phyloP scores from a whole-genome alignment of 106 monocot genomes.

The Alisma plantagoaquatica region DNA sequence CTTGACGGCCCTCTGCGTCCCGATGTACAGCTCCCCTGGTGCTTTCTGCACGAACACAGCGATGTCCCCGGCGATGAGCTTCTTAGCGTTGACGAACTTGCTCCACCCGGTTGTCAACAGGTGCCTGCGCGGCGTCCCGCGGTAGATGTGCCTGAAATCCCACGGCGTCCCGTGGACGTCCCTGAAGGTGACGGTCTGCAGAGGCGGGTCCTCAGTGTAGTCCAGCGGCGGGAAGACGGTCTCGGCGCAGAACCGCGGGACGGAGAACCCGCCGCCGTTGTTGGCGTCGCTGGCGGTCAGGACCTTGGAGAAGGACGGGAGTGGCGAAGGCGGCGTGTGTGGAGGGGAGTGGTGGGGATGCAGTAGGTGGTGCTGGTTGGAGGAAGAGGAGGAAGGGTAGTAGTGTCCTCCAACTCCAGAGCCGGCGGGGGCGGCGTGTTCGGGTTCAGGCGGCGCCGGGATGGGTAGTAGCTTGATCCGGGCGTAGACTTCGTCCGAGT shows the following conservation, averaged over 20 bases:
- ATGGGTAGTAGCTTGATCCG: neutral
- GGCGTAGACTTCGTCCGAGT: neutral
- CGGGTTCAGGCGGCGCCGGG: neutral
- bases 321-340: neutral
- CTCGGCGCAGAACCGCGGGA: conserved; percentile 14
- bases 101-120: conserved; percentile 15
- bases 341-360: no score
- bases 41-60: conserved; percentile 9
- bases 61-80: conserved; percentile 10
- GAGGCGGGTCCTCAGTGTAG: neutral
- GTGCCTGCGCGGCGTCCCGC: conserved; percentile 10
- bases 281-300: conserved; percentile 15
- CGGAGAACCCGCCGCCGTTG: conserved; percentile 19
- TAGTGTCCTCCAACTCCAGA: neutral
- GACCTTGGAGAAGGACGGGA: conserved; percentile 7
- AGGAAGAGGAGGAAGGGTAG: no score
- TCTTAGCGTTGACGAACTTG: conserved; percentile 12
- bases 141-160: conserved; percentile 15
- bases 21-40: conserved; percentile 7
- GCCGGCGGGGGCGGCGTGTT: neutral
- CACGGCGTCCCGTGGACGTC: conserved; percentile 9
- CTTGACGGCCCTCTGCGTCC: neutral
- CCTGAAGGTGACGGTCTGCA: conserved; percentile 2
- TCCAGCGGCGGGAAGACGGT: conserved; percentile 12
- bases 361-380: no score